phyloP scores from a whole-genome alignment of 176 grass and related monocot species.

The Miscanthus lutarioriparius region DNA sequence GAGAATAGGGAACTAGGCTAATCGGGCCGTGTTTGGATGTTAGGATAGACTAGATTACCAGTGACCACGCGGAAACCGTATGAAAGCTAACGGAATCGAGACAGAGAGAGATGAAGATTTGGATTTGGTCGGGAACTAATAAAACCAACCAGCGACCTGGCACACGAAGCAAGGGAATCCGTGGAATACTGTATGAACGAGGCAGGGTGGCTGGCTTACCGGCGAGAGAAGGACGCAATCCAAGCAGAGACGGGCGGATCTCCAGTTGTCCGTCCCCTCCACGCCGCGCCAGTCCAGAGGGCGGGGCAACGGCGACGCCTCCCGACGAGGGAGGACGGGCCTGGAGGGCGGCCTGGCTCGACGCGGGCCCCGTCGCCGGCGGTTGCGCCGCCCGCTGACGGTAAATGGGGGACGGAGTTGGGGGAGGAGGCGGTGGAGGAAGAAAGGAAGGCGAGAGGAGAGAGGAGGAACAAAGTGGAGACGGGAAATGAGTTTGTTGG shows the following conservation, averaged over 20 bases:
- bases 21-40: neutral
- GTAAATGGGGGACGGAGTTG: neutral
- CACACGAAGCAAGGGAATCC: neutral
- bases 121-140: neutral
- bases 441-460: neutral
- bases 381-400: neutral
- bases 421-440: neutral
- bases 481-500: conserved; percentile 14
- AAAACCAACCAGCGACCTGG: neutral
- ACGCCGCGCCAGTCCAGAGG: neutral
- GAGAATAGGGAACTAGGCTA: neutral
- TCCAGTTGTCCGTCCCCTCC: neutral
- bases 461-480: neutral
- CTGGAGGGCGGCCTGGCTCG: neutral
- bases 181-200: neutral
- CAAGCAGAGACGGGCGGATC: neutral
- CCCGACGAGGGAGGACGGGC: neutral
- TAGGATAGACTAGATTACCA: neutral
- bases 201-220: neutral
- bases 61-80: neutral
- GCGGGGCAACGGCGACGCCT: neutral
- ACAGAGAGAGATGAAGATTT: neutral
- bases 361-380: neutral
- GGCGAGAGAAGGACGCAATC: neutral
- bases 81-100: neutral